Evolutionary conservation across 371 early-diverging fungal genomes (phyloP), one percentile per base, ranked within the genome.

Genomic region (Rhizopus delemar): DNA sequence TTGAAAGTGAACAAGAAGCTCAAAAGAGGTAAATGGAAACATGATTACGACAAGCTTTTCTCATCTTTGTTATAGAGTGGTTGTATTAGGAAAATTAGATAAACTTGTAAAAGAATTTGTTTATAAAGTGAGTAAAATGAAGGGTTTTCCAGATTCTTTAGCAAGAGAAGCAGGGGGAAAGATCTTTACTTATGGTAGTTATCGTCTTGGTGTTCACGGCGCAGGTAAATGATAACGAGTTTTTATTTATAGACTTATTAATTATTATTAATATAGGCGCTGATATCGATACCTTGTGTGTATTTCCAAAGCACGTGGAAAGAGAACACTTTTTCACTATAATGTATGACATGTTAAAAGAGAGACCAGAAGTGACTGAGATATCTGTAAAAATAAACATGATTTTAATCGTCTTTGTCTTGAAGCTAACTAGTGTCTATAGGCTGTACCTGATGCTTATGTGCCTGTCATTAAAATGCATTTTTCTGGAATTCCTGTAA

Each of bases 381-480:
- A 64, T 99, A 33, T 87, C 95, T 12, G 93, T 90, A 68, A 49
- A 69, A 29, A 46, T 39, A 13, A 38, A 22, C 9, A 36, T 22
- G 22, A 22, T 22, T 22, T 22, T 22, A 22, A 22, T 22, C 22
- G 22, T 22, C 22, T 22, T 22, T 22, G 22, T 22, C 22, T 2
- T 22, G 22, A 22, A 22, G 22, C 22, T 22, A 22, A 22, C 22
- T 22, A 22, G 0, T 22, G 22, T 22, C 22, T 34, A 16, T 63
- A 81, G 82, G 56, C 91, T n/a, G 95, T 97, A 0, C 79, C 85
- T 0, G 96, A 96, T 63, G 96, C 99, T 1, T 97, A 91, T 73
- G 99, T 99, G n/a, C 99, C 99, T 0, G 89, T 99, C n/a, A 96
- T 99, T 53, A 97, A 89, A 63, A 88, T 99, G 84, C 82, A 85